Conservation (phyloP, 2,329 filamentous ascomycete genomes). For the Podosphaera aphanis region DNA sequence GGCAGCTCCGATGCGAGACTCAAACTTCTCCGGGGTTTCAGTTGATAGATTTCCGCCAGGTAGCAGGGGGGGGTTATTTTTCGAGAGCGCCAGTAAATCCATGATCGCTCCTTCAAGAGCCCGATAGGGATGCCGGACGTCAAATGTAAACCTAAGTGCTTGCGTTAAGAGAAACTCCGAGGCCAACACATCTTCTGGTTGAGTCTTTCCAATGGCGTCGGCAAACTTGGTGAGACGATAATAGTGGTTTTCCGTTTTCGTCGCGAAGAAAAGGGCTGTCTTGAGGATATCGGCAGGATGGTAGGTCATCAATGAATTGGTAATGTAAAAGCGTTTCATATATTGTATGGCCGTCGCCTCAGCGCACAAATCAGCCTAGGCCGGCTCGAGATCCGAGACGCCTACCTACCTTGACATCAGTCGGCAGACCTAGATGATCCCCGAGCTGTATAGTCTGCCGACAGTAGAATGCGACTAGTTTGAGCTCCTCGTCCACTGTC, state of each 20-base stretch:
- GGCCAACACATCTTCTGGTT: slow-evolving; percentile 60
- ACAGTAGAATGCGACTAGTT: slow-evolving; percentile 61
- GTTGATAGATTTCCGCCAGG: slow-evolving; percentile 3
- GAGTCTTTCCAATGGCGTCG: slow-evolving; percentile 44
- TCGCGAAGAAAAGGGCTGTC: slow-evolving; percentile 77
- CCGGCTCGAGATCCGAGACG: background rate
- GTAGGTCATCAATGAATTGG: slow-evolving; percentile 91
- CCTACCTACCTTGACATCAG: slow-evolving; percentile 30
- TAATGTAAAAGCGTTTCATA: slow-evolving; percentile 82
- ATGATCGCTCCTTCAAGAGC: slow-evolving; percentile 69
- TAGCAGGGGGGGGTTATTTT: slow-evolving; percentile 17
- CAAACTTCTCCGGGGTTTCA: slow-evolving; percentile 8
- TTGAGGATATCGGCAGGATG: slow-evolving; percentile 74
- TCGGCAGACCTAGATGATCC: slow-evolving; percentile 35
- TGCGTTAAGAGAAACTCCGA: slow-evolving; percentile 87
- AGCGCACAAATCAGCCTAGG: background rate
- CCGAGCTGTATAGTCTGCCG: slow-evolving; percentile 32
- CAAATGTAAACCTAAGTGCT: slow-evolving; percentile 77
- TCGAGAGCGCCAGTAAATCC: slow-evolving; percentile 48
- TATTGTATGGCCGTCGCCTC: slow-evolving; percentile 27
- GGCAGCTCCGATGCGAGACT: slow-evolving; percentile 29
- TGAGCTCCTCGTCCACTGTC: slow-evolving; percentile 60
- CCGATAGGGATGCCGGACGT: slow-evolving; percentile 75
- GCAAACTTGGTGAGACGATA: slow-evolving; percentile 34
- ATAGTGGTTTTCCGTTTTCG: slow-evolving; percentile 75